Base-by-base conservation (phyloP, 371 early-diverging fungal species). In the Mucor lusitanicus region DNA sequence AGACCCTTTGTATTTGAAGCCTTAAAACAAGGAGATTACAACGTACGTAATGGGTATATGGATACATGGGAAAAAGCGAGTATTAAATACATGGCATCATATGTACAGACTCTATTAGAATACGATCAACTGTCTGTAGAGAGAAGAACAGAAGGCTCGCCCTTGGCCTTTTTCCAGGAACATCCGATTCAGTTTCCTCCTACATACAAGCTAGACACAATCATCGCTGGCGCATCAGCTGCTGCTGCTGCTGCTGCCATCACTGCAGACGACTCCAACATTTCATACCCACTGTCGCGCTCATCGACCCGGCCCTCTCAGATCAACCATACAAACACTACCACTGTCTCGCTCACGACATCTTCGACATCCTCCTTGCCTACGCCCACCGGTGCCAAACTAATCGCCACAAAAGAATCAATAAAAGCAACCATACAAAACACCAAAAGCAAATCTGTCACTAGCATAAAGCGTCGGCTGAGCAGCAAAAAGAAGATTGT, bases 141-240 rank as follows among this genome's bases (percentile, higher is more conserved):
- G 67, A 81, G 81, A 67, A 72, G 48, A 35, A 63, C 58, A 54
- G 87, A 76, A 12, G 67, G 54, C 56, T 61, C 84, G 72, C 40
- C 76, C 19, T 89, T 97, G 64, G 58, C 66, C 6, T 87, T 83
- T 0, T 97, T 90, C 71, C 59, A 73, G 35, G 97, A 97, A 73
- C 86, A 84, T n/a, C 86, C 86, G n/a, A 93, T 97, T 40, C 65
- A 69, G 2, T 97, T 97, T 72, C 82, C 78, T 23, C 97, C 97
- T 15, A 95, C 96, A 0, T 97, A 93, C 84, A 97, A 97, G 72
- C 90, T 88, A 71, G 93, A 92, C 72, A 75, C 84, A 8, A 73
- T 59, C 60, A 59, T 19, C 19, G 32, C 55, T 28, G 39, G 46
- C 15, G 76, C 25, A 17, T 58, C 58, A 30, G 59, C 48, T 32